phyloP scores from a whole-genome alignment of 1,139 yeast species.

The Yamadazyma sp. region DNA sequence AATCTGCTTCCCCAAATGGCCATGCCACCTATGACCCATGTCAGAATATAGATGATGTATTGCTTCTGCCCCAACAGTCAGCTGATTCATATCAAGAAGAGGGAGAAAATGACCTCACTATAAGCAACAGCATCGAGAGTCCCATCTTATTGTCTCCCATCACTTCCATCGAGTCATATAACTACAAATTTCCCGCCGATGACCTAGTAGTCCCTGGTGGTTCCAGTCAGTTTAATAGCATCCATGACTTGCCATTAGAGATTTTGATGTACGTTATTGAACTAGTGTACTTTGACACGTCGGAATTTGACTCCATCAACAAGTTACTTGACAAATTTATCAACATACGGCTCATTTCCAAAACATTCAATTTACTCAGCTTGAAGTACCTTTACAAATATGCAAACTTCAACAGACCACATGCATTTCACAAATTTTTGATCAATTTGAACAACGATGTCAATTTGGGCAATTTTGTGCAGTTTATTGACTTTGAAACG shows the following conservation, averaged over 20 bases:
- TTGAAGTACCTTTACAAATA: constrained; percentile 57
- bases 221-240: constrained; percentile 6
- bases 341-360: constrained; percentile 29
- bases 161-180: constrained; percentile 33
- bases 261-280: constrained; percentile 44
- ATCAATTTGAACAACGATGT: constrained; percentile 51
- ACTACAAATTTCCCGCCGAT: constrained; percentile 12
- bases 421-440: constrained; percentile 72
- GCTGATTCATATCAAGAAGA: constrained; percentile 4
- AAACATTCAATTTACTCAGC: constrained; percentile 33
- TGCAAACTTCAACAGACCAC: constrained; percentile 77
- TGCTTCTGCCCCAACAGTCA: constrained; percentile 11
- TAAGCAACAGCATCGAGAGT: constrained; percentile 13
- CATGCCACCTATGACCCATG: not conserved
- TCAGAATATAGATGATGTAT: constrained; percentile 8
- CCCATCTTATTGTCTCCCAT: constrained; percentile 36
- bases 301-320: constrained; percentile 34
- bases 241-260: constrained; percentile 37
- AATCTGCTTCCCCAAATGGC: not conserved
- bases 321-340: constrained; percentile 44
- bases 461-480: constrained; percentile 63
- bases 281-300: constrained; percentile 40
- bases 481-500: constrained; percentile 81
- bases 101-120: constrained; percentile 1
- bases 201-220: not conserved